These are phyloP conservation scores for Paramecium pentaurelia DNA, from an alignment of 73 alveolate genomes.

Conservation along the genomic window DNA sequence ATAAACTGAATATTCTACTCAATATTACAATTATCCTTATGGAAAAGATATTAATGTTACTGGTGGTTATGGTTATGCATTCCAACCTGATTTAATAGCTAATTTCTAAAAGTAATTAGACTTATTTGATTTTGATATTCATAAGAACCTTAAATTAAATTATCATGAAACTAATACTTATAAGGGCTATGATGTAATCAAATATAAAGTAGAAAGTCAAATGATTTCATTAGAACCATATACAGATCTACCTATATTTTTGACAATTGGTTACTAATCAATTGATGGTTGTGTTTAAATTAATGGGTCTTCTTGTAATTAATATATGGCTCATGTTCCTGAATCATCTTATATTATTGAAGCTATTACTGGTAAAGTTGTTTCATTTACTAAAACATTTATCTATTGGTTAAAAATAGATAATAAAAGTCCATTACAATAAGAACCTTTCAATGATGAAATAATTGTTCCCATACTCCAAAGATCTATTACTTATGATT, in stretches of 20 bases:
- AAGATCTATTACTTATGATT: constrained; percentile 13
- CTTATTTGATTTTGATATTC: constrained; percentile 9
- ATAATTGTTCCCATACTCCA: neutral
- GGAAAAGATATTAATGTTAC: neutral
- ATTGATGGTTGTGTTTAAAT: neutral
- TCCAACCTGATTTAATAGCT: neutral
- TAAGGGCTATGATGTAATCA: neutral
- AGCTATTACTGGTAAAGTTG: constrained; percentile 1
- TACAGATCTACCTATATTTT: neutral
- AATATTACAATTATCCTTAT: neutral
- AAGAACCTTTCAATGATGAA: neutral
- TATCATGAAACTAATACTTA: neutral
- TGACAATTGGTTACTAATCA: neutral
- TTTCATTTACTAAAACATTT: neutral
- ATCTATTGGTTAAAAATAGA: constrained; percentile 32
- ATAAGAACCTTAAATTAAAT: neutral
- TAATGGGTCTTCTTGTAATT: neutral
- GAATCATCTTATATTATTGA: neutral
- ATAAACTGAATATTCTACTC: neutral
- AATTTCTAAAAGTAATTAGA: neutral
- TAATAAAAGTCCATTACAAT: neutral
- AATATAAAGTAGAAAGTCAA: neutral
- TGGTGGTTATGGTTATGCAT: constrained; percentile 40
- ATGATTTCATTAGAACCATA: neutral
- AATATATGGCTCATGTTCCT: neutral